These are phyloP conservation scores for Botrytis byssoidea DNA, from an alignment of 2,329 filamentous ascomycete species.

Conservation along the genomic window DNA sequence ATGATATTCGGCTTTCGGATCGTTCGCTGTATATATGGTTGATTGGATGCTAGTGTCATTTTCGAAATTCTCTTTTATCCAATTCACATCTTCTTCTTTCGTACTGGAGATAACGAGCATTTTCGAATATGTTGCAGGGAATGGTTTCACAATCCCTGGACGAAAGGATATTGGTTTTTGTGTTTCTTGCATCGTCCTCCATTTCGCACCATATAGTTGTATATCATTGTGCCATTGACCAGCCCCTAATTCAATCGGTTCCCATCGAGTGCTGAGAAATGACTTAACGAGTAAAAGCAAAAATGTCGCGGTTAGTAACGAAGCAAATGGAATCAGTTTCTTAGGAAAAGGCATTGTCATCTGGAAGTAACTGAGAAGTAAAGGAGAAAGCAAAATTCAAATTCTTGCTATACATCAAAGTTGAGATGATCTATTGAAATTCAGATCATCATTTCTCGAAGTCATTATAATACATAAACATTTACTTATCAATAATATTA, in stretches of 20 bases:
- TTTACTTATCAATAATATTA: not conserved
- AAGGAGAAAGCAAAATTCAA: not conserved
- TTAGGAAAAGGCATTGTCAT: conserved; percentile 8
- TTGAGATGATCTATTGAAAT: not conserved
- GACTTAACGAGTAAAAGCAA: not conserved
- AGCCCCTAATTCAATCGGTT: not conserved
- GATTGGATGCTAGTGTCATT: not conserved
- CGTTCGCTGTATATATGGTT: conserved; percentile 33
- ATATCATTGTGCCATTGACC: not conserved
- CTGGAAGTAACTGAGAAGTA: not conserved
- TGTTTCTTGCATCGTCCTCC: not conserved
- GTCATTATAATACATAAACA: not conserved
- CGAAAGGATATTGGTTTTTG: not conserved
- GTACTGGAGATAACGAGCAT: conserved; percentile 14
- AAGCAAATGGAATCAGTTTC: conserved; percentile 1
- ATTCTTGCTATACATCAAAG: not conserved
- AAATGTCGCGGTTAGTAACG: not conserved
- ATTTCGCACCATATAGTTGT: not conserved
- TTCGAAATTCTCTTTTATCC: conserved; percentile 6
- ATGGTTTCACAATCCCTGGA: not conserved
- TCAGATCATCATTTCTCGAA: not conserved
- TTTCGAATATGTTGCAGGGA: conserved; percentile 4
- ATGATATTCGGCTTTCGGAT: conserved; percentile 42
- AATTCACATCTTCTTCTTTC: conserved; percentile 8
- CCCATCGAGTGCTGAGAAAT: not conserved